Conservation (phyloP, 2,329 filamentous ascomycete genomes). For the Sclerotinia nivalis region DNA sequence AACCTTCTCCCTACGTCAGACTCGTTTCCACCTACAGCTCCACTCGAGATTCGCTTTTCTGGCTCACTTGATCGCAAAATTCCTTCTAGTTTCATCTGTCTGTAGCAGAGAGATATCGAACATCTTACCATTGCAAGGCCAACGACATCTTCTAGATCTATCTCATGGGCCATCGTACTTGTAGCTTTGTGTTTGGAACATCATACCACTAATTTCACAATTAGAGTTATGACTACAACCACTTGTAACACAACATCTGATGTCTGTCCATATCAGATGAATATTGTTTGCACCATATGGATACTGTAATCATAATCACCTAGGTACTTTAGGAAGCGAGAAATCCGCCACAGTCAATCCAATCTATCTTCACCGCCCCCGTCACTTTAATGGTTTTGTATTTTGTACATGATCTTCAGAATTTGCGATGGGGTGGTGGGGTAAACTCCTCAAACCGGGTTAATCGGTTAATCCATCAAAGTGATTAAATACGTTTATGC, state of each 20-base stretch:
- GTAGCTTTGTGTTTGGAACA: not conserved
- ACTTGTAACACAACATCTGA: not conserved
- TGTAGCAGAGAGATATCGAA: not conserved
- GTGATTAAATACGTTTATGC: not conserved
- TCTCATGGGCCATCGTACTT: too few species aligned
- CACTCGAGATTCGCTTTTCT: not conserved
- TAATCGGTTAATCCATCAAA: constrained; percentile 7
- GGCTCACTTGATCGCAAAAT: not conserved
- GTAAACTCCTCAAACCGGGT: not conserved
- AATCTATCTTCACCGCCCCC: not conserved
- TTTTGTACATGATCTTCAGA: not conserved
- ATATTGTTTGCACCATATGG: too few species aligned
- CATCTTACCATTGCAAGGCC: not conserved
- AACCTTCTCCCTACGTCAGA: not conserved
- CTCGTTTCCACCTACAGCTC: not conserved
- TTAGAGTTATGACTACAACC: too few species aligned
- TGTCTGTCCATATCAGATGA: not conserved
- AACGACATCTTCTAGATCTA: not conserved
- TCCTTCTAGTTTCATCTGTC: too few species aligned
- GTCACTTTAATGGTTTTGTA: not conserved
- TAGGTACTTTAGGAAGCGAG: not conserved
- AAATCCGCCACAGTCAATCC: not conserved
- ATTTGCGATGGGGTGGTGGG: not conserved
- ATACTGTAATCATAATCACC: too few species aligned
- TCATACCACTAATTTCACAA: not conserved